Percentiles rank a stretch among this genome's conserved stretches.
phyloP scores from a whole-genome alignment of 1,139 yeast species.

The Lodderomyces pseudojiufengensis region DNA sequence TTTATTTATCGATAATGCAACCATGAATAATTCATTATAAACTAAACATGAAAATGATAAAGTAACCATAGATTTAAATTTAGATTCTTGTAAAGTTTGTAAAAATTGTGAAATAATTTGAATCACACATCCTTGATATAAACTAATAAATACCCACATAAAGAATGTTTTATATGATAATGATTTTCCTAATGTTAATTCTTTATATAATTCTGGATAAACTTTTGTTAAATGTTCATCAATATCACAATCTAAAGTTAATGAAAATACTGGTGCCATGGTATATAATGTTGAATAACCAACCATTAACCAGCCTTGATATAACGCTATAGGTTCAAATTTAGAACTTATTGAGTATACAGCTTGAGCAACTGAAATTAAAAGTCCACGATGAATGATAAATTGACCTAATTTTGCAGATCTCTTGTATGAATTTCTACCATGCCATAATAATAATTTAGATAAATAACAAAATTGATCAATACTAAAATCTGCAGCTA shows the following conservation, averaged over 20 bases:
- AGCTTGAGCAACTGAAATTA: conserved; percentile 95
- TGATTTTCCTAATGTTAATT: conserved; percentile 82
- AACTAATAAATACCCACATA: conserved; percentile 84
- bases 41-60: conserved; percentile 77
- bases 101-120: conserved; percentile 78
- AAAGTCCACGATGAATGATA: conserved; percentile 91
- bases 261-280: conserved; percentile 96
- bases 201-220: conserved; percentile 94
- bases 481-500: conserved; percentile 95
- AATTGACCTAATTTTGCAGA: conserved; percentile 94
- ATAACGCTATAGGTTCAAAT: conserved; percentile 91
- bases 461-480: conserved; percentile 89
- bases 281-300: conserved; percentile 97
- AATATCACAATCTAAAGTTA: conserved; percentile 88
- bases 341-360: conserved; percentile 81
- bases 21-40: conserved; percentile 88
- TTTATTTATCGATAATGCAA: conserved; percentile 82
- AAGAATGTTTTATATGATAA: conserved; percentile 84
- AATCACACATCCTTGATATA: conserved; percentile 81
- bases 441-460: conserved; percentile 92
- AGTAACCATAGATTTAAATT: conserved; percentile 76
- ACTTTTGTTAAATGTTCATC: conserved; percentile 84
- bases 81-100: conserved; percentile 53
- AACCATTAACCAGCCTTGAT: conserved; percentile 97
- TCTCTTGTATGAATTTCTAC: conserved; percentile 92